Evolutionary conservation across 1,284 basidiomycete species (phyloP).

Genomic region (Ceratobasidium theobromae): DNA sequence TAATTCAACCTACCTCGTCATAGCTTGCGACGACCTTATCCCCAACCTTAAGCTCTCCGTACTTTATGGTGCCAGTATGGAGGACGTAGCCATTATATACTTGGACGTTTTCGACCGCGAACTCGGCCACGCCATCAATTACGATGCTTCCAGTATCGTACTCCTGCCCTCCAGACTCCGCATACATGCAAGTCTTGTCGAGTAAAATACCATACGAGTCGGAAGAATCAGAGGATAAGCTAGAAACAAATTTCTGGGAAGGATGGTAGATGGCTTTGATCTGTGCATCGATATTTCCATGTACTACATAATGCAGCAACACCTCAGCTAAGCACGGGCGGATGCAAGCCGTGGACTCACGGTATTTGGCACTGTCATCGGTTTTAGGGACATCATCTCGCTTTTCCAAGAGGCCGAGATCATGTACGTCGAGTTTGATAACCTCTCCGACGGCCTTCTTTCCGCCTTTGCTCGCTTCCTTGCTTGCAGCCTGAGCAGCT

Average conservation of each 20-base stretch:
- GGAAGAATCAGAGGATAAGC: constrained; percentile 51
- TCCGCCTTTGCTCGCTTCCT: constrained; percentile 83
- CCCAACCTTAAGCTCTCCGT: constrained; percentile 65
- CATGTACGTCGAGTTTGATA: constrained; percentile 95
- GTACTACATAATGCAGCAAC: constrained; percentile 49
- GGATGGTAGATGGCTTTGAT: constrained; percentile 88
- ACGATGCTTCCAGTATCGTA: constrained; percentile 94
- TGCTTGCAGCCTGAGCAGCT: constrained; percentile 82
- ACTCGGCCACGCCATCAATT: constrained; percentile 89
- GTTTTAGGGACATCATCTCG: constrained; percentile 86
- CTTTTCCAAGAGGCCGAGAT: constrained; percentile 84
- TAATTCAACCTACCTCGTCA: constrained; percentile 58
- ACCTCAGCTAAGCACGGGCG: background rate
- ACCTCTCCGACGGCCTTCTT: constrained; percentile 70
- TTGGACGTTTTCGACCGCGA: constrained; percentile 93
- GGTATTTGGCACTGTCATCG: constrained; percentile 88
- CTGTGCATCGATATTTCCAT: constrained; percentile 72
- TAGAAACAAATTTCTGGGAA: constrained; percentile 74
- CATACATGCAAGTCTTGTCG: constrained; percentile 96
- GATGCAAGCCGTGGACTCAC: constrained; percentile 51
- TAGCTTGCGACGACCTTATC: constrained; percentile 73
- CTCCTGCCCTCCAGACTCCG: constrained; percentile 97
- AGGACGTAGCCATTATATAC: constrained; percentile 83
- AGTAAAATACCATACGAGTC: constrained; percentile 83
- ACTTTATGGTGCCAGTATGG: constrained; percentile 86